These are phyloP conservation scores for Chrysoporthe deuterocubensis DNA, from an alignment of 2,329 filamentous ascomycete genomes.

Conservation along the genomic window DNA sequence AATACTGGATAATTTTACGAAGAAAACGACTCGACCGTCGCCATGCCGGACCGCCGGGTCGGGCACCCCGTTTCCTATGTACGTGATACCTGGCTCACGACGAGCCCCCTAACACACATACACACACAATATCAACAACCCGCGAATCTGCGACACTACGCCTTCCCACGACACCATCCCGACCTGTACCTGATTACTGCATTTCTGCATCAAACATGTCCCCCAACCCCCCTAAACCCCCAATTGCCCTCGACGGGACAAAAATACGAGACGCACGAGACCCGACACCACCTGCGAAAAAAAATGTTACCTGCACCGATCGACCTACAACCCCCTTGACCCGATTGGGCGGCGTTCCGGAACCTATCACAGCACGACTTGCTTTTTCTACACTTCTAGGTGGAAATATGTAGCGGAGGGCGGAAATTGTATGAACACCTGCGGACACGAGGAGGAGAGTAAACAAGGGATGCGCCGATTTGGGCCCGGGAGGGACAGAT, in stretches of 20 bases:
- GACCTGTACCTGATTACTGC: conserved; percentile 5
- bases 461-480: neutral
- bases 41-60: neutral
- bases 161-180: conserved; percentile 15
- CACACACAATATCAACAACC: conserved; percentile 4
- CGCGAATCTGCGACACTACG: conserved; percentile 6
- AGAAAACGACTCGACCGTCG: conserved; percentile 6
- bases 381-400: neutral
- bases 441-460: neutral
- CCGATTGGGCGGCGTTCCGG: conserved; percentile 5
- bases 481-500: neutral
- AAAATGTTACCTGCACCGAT: neutral
- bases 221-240: neutral
- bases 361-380: conserved; percentile 5
- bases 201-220: neutral
- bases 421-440: conserved; percentile 3
- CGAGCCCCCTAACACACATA: conserved; percentile 6
- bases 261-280: conserved; percentile 1
- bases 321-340: neutral
- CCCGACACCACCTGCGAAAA: neutral
- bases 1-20: conserved; percentile 3
- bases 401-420: neutral
- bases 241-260: neutral
- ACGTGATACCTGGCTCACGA: conserved; percentile 28
- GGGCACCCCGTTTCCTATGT: conserved; percentile 22